Evolutionary conservation across 805 yeast species (phyloP), one percentile per base, ranked within the genome.

Genomic region (Wickerhamomyces sydowiorum): DNA sequence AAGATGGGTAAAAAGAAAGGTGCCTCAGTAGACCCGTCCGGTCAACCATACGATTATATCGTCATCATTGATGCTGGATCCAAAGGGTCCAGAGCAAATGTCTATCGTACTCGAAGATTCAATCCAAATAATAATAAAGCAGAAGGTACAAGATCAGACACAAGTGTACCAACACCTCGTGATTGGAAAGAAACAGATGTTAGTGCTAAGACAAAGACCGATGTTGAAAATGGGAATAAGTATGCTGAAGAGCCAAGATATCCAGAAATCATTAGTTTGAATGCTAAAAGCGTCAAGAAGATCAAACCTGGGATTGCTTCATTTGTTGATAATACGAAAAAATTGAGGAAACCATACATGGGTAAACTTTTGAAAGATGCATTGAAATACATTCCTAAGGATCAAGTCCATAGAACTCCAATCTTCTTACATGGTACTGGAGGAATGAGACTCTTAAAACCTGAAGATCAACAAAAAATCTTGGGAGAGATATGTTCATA

Each of bases 371-470:
- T 82, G 31, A 59, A 68, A 2, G 61, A 70, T 22, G 75, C 81
- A 7, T 60, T 70, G 38, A 58, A 68, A 9, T 64, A 77, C 7
- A 73, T 82, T 2, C 90, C 90, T 14, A 62, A 66, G 40, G 73
- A 76, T 15, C 86, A 80, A 54, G 80, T 76, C 39, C 52, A 52
- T 9, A 54, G 87, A 37, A 82, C 90, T 0, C 90, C 90, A 0
- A 67, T 82, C 1, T 81, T 79, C 49, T 56, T 82, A 7, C 86
- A 82, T 57, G 79, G 86, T 1, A 82, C 88, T 0, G 88, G 84
- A 0, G 86, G 86, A 0, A 72, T 81, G 78, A 60, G 87, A 35
- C 56, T 76, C 13, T 60, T 82, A 33, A 70, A 69, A 18, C 83
- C 81, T 1, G 62, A 67, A 12, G 74, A 75, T 28, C 80, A 74